Evolutionary conservation across 2,329 filamentous ascomycete genomes (phyloP).

Genomic region (Aspergillus bombycis): DNA sequence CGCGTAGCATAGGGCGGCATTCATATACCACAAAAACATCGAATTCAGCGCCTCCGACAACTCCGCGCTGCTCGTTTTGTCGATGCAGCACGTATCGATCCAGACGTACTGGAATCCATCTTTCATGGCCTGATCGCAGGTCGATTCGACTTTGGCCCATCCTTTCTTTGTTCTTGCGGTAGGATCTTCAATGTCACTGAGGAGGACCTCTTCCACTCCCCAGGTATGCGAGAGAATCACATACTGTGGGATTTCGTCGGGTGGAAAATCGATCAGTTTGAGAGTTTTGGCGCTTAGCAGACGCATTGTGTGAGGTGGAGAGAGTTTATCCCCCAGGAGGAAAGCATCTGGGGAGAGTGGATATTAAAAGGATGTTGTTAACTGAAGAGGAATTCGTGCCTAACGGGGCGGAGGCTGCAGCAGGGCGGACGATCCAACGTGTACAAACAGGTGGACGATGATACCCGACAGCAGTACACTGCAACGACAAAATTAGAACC

Average conservation of each 20-base stretch:
- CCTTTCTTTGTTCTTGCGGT: not conserved
- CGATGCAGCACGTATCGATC: constrained; percentile 2
- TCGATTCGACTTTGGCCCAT: not conserved
- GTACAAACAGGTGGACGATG: too few relatives aligned
- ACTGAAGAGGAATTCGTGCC: too few relatives aligned
- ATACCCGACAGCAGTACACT: too few relatives aligned
- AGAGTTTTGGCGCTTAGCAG: too few relatives aligned
- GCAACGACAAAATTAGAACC: too few relatives aligned
- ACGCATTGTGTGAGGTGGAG: too few relatives aligned
- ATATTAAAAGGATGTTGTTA: too few relatives aligned
- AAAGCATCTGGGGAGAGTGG: too few relatives aligned
- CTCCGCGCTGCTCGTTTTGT: not conserved
- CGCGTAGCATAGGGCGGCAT: not conserved
- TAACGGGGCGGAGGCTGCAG: too few relatives aligned
- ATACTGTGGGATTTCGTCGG: not conserved
- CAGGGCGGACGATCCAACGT: too few relatives aligned
- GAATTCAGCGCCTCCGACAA: not conserved
- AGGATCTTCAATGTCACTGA: not conserved
- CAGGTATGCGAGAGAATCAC: not conserved
- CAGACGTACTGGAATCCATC: not conserved
- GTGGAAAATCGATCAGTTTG: too few relatives aligned
- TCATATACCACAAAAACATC: not conserved
- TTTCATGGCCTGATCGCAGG: not conserved
- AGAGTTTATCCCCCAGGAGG: too few relatives aligned
- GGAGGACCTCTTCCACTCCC: not conserved